Percentiles rank a stretch among this genome's conserved stretches.
Evolutionary conservation across 257 asterid species (phyloP).

Genomic region (Euphrasia confusa): DNA sequence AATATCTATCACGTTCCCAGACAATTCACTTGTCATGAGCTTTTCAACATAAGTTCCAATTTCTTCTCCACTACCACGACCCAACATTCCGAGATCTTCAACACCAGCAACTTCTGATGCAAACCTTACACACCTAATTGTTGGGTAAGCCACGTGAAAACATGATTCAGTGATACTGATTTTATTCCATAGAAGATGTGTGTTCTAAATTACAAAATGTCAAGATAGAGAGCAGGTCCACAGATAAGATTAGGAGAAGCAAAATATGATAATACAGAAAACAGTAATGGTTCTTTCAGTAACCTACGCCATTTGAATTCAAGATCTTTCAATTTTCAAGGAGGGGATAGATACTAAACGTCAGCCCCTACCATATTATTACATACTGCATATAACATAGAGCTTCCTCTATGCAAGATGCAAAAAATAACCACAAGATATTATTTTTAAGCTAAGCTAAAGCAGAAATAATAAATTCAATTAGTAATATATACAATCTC

Average conservation of each 20-base stretch:
- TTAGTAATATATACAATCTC: background rate
- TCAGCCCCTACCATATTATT: background rate
- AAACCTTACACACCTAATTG: slow-evolving; percentile 90
- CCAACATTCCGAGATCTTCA: slow-evolving; percentile 95
- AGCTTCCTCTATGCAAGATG: background rate
- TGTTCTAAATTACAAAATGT: slow-evolving; percentile 2
- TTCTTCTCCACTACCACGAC: slow-evolving; percentile 99
- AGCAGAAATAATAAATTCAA: background rate
- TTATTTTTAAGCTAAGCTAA: background rate
- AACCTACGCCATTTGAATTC: background rate
- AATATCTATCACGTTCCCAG: slow-evolving; percentile 96
- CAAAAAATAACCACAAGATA: slow-evolving; percentile 9
- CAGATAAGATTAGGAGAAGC: background rate
- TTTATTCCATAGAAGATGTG: slow-evolving; percentile 7
- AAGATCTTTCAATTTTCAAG: background rate
- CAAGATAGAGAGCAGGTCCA: background rate
- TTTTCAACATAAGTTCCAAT: slow-evolving; percentile 96
- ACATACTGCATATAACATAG: background rate
- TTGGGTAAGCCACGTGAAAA: slow-evolving; percentile 28
- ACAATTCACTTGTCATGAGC: slow-evolving; percentile 97
- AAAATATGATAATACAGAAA: background rate
- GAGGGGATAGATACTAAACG: background rate
- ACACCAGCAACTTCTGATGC: slow-evolving; percentile 95
- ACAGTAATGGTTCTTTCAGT: background rate
- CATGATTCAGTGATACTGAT: slow-evolving; percentile 12